Base-by-base conservation (phyloP, 1,284 basidiomycete genomes). In the Trichosporon asahii region DNA sequence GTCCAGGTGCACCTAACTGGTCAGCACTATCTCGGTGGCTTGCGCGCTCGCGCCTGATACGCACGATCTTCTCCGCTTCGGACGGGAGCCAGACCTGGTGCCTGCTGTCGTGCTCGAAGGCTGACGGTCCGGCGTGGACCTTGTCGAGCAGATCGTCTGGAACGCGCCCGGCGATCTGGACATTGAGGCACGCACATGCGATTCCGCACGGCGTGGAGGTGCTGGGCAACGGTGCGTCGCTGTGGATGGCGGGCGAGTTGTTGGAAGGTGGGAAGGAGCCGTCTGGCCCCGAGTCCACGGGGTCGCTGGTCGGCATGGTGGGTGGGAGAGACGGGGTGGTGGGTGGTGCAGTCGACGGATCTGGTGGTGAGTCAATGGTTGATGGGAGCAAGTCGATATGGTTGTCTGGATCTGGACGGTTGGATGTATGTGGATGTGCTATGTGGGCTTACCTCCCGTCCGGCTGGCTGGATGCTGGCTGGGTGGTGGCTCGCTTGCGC, bases 101-200 rank as follows among this genome's bases (percentile, higher is more conserved):
- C 31, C 12, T 21, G 49, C 72, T 67, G 33, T 66, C 67, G 18
- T 55, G 11, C 6, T 31, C 37, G 25, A 70, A 70, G n/a, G 31
- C 69, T 14, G 31, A 25, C 0, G 69, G 66, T 63, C 67, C 27
- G 27, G 27, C 25, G 61, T 53, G 21, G 57, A 55, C n/a, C 23
- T 46, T 27, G 63, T 61, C 23, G n/a, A 44, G 46, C 49, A 73
- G 64, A 8, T 23, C 37, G 53, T 67, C 61, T 3, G 74, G 53
- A 29, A 71, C 68, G 8, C 72, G 72, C 11, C 72, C 76, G 2
- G 72, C 70, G 31, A 81, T 64, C 11, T 46, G 60, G 35, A 80
- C 65, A 69, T 81, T 82, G 57, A 76, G 73, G 66, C 80, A 82
- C 23, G 57, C 60, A 53, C 80, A 82, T 2, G 74, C 66, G 64